Evolutionary conservation across 208 protist genomes (phyloP).

Genomic region (Endotrypanum monterogeii): DNA sequence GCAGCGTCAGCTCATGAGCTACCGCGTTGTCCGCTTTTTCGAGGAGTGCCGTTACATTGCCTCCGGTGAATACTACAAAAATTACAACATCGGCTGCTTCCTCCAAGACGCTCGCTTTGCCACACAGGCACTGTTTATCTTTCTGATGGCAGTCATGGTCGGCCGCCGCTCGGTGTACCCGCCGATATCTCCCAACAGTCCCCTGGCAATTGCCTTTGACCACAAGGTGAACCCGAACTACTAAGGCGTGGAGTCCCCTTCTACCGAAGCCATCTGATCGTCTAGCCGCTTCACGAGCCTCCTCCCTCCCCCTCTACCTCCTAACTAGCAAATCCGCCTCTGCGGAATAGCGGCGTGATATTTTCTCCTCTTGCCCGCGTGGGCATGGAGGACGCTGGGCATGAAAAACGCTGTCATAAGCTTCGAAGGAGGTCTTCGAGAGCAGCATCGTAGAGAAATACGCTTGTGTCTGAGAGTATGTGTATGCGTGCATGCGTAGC

Average conservation of each 20-base stretch:
- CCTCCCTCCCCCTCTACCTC: not conserved
- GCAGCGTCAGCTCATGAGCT: constrained; percentile 77
- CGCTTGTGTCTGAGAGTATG: not conserved
- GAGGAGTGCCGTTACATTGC: constrained; percentile 68
- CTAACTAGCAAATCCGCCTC: not conserved
- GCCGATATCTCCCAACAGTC: constrained; percentile 77
- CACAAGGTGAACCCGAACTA: constrained; percentile 91
- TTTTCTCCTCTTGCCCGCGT: not conserved
- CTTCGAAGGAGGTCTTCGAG: not conserved
- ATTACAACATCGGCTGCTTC: constrained; percentile 52
- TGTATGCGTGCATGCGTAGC: not conserved
- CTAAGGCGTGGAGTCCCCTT: constrained; percentile 29
- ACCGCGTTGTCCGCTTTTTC: constrained; percentile 82
- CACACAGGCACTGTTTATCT: constrained; percentile 70
- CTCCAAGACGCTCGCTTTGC: constrained; percentile 72
- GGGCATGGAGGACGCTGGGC: not conserved
- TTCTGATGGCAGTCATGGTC: constrained; percentile 61
- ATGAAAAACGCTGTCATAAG: not conserved
- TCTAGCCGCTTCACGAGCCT: not conserved
- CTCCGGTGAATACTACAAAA: constrained; percentile 75
- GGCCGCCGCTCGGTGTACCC: constrained; percentile 77
- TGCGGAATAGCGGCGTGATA: constrained; percentile 3
- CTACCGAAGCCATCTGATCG: not conserved
- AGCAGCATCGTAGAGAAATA: not conserved
- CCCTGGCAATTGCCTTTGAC: constrained; percentile 63